phyloP scores from a whole-genome alignment of 352 stramenopile species.

The Peronosclerospora sorghi region DNA sequence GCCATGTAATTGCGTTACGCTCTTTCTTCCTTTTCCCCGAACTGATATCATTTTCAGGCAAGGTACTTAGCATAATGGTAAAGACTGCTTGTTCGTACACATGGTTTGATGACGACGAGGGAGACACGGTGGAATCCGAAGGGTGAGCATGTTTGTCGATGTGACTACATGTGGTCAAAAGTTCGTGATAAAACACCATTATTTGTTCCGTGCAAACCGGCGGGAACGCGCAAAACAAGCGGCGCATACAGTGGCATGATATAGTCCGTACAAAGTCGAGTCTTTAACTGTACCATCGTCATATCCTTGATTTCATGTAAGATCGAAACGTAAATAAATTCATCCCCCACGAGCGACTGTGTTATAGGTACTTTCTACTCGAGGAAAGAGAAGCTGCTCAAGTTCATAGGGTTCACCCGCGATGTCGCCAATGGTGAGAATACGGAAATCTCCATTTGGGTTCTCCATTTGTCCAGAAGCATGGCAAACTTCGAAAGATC shows the following conservation, averaged over 20 bases:
- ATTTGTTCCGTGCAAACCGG: conserved; percentile 25
- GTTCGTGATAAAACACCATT: conserved; percentile 38
- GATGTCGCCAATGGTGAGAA: conserved; percentile 26
- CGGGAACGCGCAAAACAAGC: conserved; percentile 26
- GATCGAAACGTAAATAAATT: conserved; percentile 41
- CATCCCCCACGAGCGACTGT: conserved; percentile 8
- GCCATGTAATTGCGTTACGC: conserved; percentile 27
- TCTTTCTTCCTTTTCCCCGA: conserved; percentile 21
- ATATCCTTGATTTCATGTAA: conserved; percentile 20
- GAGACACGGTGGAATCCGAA: conserved; percentile 3
- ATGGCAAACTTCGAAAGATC: conserved; percentile 19
- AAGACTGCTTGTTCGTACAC: conserved; percentile 17
- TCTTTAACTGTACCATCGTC: conserved; percentile 2
- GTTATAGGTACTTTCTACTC: conserved; percentile 28
- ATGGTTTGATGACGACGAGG: conserved; percentile 12
- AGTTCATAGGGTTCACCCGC: conserved; percentile 19
- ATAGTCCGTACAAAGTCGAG: conserved; percentile 3
- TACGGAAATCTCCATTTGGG: conserved; percentile 16
- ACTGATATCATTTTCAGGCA: conserved; percentile 16
- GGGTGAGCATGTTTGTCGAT: conserved; percentile 2
- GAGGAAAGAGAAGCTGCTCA: conserved; percentile 14
- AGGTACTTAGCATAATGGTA: conserved; percentile 22
- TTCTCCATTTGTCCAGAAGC: conserved; percentile 14
- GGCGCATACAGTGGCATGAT: conserved; percentile 30
- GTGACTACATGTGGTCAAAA: conserved; percentile 12